Percentiles rank a stretch among this genome's conserved stretches.
These are phyloP conservation scores for Dioszegia aurantiaca DNA, from an alignment of 768 basidiomycete genomes.

Conservation along the genomic window DNA sequence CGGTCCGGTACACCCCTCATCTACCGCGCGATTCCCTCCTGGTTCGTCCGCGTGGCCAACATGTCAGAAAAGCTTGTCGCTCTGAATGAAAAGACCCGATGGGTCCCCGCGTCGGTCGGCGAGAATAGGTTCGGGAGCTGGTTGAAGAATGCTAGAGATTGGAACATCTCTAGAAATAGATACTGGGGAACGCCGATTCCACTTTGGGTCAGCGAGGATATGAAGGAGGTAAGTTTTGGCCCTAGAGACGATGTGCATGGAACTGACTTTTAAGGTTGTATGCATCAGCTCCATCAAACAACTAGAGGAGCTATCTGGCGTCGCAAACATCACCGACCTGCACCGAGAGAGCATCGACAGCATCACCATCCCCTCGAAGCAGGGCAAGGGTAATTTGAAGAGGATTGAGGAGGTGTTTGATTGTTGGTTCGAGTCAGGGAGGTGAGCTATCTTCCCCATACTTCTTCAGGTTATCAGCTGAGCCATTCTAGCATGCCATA, in stretches of 20 bases:
- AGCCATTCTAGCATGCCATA: conserved; percentile 85
- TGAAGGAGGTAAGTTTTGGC: conserved; percentile 67
- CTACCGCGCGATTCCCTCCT: conserved; percentile 90
- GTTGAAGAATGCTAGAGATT: conserved; percentile 96
- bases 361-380: conserved; percentile 88
- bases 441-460: conserved; percentile 59
- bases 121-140: conserved; percentile 94
- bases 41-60: conserved; percentile 88
- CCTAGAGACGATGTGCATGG: neutral
- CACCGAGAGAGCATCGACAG: conserved; percentile 93
- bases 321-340: conserved; percentile 77
- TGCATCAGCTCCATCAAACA: conserved; percentile 84
- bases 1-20: conserved; percentile 92
- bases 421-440: conserved; percentile 99
- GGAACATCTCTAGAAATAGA: conserved; percentile 97
- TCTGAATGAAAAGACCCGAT: conserved; percentile 86
- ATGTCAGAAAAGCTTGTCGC: conserved; percentile 80
- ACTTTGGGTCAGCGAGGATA: conserved; percentile 90
- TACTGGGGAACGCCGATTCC: conserved; percentile 99
- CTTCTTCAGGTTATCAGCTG: conserved; percentile 2
- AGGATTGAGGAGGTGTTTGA: conserved; percentile 98
- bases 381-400: conserved; percentile 78
- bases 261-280: conserved; percentile 60
- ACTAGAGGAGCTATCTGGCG: conserved; percentile 79
- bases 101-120: conserved; percentile 89